phyloP scores from a whole-genome alignment of 2,329 filamentous ascomycete species.

The Talaromyces sp. region DNA sequence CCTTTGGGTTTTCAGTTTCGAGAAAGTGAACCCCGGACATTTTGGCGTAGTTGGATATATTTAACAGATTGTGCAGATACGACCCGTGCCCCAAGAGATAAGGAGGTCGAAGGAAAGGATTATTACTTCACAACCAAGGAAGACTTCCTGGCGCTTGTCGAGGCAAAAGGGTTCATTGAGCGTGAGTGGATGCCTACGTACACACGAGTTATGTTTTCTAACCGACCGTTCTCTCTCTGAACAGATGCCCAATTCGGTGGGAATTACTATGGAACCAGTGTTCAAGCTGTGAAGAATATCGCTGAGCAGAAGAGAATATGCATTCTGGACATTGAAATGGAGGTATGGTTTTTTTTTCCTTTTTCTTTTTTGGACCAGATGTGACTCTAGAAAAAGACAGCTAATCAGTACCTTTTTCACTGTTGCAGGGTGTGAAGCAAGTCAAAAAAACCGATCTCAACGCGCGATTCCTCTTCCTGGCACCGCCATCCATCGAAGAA shows the following conservation, averaged over 20 bases:
- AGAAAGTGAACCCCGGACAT: conserved; percentile 19
- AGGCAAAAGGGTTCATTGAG: conserved; percentile 74
- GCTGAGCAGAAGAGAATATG: conserved; percentile 66
- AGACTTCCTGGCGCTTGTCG: conserved; percentile 63
- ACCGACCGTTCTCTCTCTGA: neutral
- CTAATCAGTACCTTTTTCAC: neutral
- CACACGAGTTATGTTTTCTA: neutral
- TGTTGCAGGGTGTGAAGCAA: conserved; percentile 73
- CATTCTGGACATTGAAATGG: conserved; percentile 95
- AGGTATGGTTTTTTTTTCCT: conserved; percentile 55
- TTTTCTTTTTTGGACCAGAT: too few relatives aligned
- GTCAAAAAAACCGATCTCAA: conserved; percentile 70
- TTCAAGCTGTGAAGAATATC: conserved; percentile 71
- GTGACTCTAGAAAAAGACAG: neutral
- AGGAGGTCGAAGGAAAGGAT: conserved; percentile 70
- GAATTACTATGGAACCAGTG: conserved; percentile 82
- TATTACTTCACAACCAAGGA: conserved; percentile 72
- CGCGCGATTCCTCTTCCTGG: conserved; percentile 78
- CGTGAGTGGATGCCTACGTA: conserved; percentile 18
- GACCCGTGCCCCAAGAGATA: conserved; percentile 68
- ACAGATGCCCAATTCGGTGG: conserved; percentile 69
- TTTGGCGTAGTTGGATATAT: conserved; percentile 10
- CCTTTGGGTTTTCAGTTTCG: conserved; percentile 38
- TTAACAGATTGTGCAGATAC: conserved; percentile 53
- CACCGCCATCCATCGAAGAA: conserved; percentile 66